Conservation (phyloP, 371 early-diverging fungal species). For the Mortierella polycephala region DNA sequence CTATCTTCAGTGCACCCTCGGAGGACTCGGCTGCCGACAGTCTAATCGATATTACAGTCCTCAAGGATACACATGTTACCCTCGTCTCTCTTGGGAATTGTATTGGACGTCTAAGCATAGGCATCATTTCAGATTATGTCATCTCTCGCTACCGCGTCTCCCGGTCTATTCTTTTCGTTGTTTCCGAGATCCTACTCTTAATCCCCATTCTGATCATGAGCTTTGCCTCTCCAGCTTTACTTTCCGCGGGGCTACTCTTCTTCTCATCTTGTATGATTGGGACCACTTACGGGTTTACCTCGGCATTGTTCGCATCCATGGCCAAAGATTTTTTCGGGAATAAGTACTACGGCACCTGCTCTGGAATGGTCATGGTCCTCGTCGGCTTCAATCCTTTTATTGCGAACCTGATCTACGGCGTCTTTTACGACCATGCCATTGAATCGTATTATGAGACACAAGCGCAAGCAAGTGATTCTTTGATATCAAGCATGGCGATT, state of each 20-base stretch:
- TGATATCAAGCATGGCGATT: slow-evolving; percentile 1
- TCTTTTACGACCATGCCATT: slow-evolving; percentile 11
- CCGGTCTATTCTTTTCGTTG: slow-evolving; percentile 12
- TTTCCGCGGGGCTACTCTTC: not conserved
- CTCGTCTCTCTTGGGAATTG: slow-evolving; percentile 23
- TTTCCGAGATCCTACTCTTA: slow-evolving; percentile 10
- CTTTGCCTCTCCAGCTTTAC: not conserved
- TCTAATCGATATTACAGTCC: not conserved
- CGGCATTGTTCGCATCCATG: slow-evolving; percentile 18
- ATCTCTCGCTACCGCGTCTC: slow-evolving; percentile 10
- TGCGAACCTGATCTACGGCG: slow-evolving; percentile 11
- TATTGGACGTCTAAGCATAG: slow-evolving; percentile 9
- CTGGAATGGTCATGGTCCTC: slow-evolving; percentile 18
- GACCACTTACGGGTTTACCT: slow-evolving; percentile 7
- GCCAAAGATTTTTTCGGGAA: slow-evolving; percentile 15
- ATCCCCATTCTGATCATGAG: slow-evolving; percentile 10
- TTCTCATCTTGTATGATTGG: slow-evolving; percentile 13
- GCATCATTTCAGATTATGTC: slow-evolving; percentile 12
- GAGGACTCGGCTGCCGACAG: not conserved
- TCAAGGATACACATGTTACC: slow-evolving; percentile 16
- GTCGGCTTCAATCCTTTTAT: slow-evolving; percentile 16
- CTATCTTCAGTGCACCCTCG: not conserved
- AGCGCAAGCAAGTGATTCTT: not conserved
- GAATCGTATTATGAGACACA: no score
- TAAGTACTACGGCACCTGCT: slow-evolving; percentile 13